phyloP scores from a whole-genome alignment of 2,329 filamentous ascomycete species.

The Fonsecaea multimorphosa region DNA sequence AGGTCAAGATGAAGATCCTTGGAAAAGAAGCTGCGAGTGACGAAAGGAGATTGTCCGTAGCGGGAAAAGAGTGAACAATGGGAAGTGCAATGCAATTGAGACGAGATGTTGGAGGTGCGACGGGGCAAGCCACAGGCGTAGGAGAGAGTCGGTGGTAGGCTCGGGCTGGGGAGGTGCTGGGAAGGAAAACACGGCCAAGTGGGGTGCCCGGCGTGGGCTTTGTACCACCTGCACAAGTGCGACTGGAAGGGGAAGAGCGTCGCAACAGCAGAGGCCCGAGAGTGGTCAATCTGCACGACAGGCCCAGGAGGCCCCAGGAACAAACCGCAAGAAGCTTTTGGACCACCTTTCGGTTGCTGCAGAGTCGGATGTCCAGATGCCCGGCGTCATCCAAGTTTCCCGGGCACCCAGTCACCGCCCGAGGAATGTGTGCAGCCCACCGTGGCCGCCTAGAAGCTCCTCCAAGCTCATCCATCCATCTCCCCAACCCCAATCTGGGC shows the following conservation, averaged over 20 bases:
- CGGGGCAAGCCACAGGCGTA: background rate
- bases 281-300: conserved; percentile 7
- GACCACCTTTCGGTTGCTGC: background rate
- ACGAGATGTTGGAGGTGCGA: background rate
- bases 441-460: background rate
- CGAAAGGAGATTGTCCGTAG: conserved; percentile 24
- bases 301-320: conserved; percentile 5
- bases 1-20: conserved; percentile 20
- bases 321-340: background rate
- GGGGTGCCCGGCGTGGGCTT: background rate
- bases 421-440: background rate
- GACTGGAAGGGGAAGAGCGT: no score
- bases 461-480: conserved; percentile 4
- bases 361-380: conserved; percentile 7
- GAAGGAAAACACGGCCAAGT: conserved; percentile 1
- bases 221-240: conserved; percentile 19
- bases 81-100: background rate
- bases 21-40: conserved; percentile 22
- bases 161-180: background rate
- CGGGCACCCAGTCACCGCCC: background rate
- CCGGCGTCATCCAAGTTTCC: conserved; percentile 2
- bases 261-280: background rate
- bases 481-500: conserved; percentile 5
- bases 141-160: background rate
- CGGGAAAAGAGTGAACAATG: conserved; percentile 2